Evolutionary conservation across 495 filamentous ascomycete species (phyloP).

Genomic region (Hypomontagnella monticulosa): DNA sequence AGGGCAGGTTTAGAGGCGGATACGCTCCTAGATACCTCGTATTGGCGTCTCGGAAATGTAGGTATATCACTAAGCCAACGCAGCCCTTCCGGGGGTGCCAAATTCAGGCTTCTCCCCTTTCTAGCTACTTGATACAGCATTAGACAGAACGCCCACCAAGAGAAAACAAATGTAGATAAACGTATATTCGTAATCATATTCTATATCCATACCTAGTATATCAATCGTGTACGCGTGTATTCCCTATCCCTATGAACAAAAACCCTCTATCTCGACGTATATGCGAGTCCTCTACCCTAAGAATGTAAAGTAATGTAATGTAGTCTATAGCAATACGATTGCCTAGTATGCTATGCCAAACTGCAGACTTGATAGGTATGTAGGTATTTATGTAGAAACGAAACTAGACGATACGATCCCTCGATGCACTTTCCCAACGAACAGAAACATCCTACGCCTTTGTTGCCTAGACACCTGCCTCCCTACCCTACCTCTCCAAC

Average conservation of each 20-base stretch:
- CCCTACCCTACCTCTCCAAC: not conserved
- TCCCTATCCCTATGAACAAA: not conserved
- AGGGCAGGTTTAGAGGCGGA: too few species aligned
- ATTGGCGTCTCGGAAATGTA: too few species aligned
- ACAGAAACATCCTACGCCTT: not conserved
- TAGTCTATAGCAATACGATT: too few species aligned
- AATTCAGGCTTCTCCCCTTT: too few species aligned
- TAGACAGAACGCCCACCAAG: not conserved
- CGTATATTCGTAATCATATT: not conserved
- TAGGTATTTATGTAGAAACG: not conserved
- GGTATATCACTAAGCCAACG: too few species aligned
- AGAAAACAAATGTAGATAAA: not conserved
- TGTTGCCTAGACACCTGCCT: not conserved
- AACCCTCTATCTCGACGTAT: not conserved
- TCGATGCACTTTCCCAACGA: conserved; percentile 1
- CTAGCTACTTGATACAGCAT: not conserved
- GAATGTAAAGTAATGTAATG: not conserved
- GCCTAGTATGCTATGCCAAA: too few species aligned
- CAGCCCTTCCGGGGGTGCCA: too few species aligned
- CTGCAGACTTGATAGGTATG: not conserved
- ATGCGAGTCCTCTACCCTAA: not conserved
- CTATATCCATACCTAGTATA: not conserved
- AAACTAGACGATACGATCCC: too few species aligned
- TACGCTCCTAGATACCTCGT: too few species aligned
- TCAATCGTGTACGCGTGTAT: not conserved